phyloP scores from a whole-genome alignment of 345 rosid genomes.

The Citropsis articulata region DNA sequence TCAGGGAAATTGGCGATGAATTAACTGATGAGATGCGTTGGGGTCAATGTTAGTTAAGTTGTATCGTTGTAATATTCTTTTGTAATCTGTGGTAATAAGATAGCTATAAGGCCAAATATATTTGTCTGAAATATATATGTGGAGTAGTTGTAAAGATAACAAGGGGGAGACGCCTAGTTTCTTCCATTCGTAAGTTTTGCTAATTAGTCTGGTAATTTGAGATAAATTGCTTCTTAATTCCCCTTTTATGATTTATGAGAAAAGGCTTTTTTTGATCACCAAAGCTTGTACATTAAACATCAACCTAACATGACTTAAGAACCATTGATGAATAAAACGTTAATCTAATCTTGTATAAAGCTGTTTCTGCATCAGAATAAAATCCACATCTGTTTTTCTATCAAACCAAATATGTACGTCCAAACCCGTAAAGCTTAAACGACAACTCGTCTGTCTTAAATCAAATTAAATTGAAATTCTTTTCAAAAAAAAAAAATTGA shows the following conservation, averaged over 20 bases:
- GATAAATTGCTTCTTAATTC: conserved; percentile 10
- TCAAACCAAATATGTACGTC: too few species aligned
- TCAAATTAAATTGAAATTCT: too few species aligned
- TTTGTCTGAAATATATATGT: conserved; percentile 25
- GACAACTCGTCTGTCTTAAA: too few species aligned
- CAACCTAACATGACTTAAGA: too few species aligned
- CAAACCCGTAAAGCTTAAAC: too few species aligned
- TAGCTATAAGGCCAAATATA: conserved; percentile 30
- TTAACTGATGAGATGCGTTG: conserved; percentile 7
- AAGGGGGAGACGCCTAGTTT: conserved; percentile 32
- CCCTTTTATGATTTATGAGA: background rate
- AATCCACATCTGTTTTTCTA: too few species aligned
- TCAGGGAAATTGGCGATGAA: conserved; percentile 66
- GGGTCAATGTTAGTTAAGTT: conserved; percentile 10
- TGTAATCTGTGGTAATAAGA: conserved; percentile 53
- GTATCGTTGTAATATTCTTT: conserved; percentile 55
- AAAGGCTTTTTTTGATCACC: background rate
- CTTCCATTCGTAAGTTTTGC: conserved; percentile 42
- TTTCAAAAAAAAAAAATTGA: too few species aligned
- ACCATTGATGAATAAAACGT: background rate
- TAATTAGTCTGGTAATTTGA: conserved; percentile 19
- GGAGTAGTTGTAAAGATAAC: conserved; percentile 40
- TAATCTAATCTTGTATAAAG: too few species aligned
- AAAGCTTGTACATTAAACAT: background rate
- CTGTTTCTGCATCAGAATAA: too few species aligned